Evolutionary conservation across 345 rosid species (phyloP).

Genomic region (Anacardium occidentale): DNA sequence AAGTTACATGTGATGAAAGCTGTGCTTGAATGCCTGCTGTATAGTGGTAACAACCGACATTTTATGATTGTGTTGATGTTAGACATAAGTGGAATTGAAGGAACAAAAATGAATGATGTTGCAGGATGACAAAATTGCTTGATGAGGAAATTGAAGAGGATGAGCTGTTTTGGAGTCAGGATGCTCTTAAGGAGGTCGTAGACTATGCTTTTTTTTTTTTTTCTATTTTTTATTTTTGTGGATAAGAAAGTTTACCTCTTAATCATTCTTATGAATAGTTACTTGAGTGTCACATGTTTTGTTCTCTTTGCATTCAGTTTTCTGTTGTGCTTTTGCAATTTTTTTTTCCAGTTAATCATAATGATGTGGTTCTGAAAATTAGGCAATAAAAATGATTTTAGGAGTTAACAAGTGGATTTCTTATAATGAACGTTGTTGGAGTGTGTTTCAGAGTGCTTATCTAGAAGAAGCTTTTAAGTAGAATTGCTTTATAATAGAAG

Average conservation of each 20-base stretch:
- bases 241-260: too few relatives aligned
- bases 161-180: slow-evolving; percentile 92
- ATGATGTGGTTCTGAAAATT: not conserved
- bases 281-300: not conserved
- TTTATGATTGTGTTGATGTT: not conserved
- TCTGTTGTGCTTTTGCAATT: not conserved
- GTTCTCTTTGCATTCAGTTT: not conserved
- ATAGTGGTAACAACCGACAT: not conserved
- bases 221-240: too few relatives aligned
- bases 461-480: not conserved
- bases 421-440: not conserved
- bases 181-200: slow-evolving; percentile 81
- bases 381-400: not conserved
- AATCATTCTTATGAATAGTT: not conserved
- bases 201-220: too few relatives aligned
- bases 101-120: not conserved
- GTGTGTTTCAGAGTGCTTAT: not conserved
- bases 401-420: not conserved
- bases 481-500: too few relatives aligned
- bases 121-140: slow-evolving; percentile 82
- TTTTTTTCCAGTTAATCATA: not conserved
- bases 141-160: slow-evolving; percentile 87
- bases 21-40: not conserved
- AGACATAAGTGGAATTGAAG: not conserved
- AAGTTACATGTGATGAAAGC: not conserved